phyloP scores from a whole-genome alignment of 2,329 filamentous ascomycete genomes.

The Alternaria brassicae region DNA sequence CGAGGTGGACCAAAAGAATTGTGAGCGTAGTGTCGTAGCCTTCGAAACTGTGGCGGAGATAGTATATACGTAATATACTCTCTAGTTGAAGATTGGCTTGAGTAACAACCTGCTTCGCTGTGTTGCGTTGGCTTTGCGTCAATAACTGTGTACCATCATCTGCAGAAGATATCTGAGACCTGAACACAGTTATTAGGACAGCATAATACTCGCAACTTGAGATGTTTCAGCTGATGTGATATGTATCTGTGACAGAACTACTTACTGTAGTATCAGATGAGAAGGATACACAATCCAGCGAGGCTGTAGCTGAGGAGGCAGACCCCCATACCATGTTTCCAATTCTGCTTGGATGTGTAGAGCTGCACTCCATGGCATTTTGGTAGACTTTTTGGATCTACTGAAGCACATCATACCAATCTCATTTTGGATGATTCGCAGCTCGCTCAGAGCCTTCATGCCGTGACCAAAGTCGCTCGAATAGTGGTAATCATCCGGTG shows the following conservation, averaged over 20 bases:
- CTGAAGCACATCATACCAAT: conserved; percentile 8
- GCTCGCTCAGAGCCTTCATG: conserved; percentile 16
- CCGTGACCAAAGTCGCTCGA: conserved; percentile 7
- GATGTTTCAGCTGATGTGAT: not conserved
- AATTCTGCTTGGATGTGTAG: conserved; percentile 9
- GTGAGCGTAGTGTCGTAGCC: conserved; percentile 4
- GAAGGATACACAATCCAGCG: conserved; percentile 13
- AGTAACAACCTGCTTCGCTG: not conserved
- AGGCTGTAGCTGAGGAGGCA: conserved; percentile 10
- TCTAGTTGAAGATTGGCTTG: conserved; percentile 10
- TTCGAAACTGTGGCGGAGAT: conserved; percentile 18
- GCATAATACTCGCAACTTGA: conserved; percentile 4
- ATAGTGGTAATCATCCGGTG: not conserved
- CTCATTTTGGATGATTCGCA: conserved; percentile 20
- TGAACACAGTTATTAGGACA: conserved; percentile 7
- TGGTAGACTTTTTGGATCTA: not conserved
- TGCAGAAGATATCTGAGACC: not conserved
- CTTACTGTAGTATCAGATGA: conserved; percentile 23
- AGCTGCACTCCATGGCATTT: conserved; percentile 12
- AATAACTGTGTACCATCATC: not conserved
- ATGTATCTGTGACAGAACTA: not conserved
- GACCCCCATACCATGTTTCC: conserved; percentile 13
- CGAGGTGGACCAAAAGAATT: conserved; percentile 17
- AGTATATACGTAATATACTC: conserved; percentile 14
- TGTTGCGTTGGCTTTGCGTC: not conserved